Conservation (phyloP, 495 filamentous ascomycete species). For the Neurospora intermedia region DNA sequence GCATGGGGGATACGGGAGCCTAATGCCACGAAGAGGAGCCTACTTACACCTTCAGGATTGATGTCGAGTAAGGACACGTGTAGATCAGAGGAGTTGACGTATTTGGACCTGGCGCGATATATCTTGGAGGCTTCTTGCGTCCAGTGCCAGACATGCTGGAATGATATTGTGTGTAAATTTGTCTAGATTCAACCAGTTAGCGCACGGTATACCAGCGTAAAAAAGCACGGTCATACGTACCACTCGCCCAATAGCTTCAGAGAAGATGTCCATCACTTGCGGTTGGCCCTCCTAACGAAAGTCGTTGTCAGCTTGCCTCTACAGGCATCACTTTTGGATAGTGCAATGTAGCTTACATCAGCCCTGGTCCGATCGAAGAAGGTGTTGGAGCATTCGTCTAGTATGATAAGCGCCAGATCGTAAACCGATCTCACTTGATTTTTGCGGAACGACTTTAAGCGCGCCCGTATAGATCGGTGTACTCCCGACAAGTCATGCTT, state of each 20-base stretch:
- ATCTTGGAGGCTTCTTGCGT: constrained; percentile 18
- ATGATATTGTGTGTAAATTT: constrained; percentile 24
- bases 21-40: not conserved
- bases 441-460: constrained; percentile 23
- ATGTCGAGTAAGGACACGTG: constrained; percentile 52
- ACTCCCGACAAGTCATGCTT: constrained; percentile 57
- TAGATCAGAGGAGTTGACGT: constrained; percentile 16
- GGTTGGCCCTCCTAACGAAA: constrained; percentile 40
- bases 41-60: constrained; percentile 43
- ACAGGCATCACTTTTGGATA: not conserved
- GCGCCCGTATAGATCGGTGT: constrained; percentile 43
- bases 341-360: constrained; percentile 7
- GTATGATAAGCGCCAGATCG: constrained; percentile 56
- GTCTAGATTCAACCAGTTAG: constrained; percentile 28
- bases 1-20: not conserved
- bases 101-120: constrained; percentile 19
- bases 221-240: constrained; percentile 10
- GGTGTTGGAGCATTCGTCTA: constrained; percentile 50
- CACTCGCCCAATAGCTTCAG: constrained; percentile 32
- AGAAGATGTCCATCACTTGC: constrained; percentile 61
- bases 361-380: constrained; percentile 52
- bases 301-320: not conserved
- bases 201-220: not conserved
- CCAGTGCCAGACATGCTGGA: constrained; percentile 27
- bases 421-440: constrained; percentile 57